A percentile compares a stretch with the other conserved stretches of the same genome.
These are phyloP conservation scores for Monilinia polystroma DNA, from an alignment of 2,329 filamentous ascomycete genomes.

Conservation along the genomic window DNA sequence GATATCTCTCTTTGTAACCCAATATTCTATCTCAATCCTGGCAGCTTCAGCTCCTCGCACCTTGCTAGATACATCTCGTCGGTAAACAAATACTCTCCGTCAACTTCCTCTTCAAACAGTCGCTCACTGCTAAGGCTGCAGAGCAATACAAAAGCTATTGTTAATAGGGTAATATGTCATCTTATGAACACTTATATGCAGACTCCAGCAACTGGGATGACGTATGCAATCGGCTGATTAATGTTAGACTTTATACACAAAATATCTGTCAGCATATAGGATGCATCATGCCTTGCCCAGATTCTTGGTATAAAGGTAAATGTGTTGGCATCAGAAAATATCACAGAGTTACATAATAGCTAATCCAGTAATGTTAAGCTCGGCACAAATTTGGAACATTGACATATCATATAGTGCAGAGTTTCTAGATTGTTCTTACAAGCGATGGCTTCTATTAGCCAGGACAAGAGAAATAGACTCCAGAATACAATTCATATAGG, in stretches of 20 bases:
- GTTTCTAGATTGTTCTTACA: too few relatives aligned
- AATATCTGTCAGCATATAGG: neutral
- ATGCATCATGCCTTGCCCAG: neutral
- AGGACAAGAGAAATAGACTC: neutral
- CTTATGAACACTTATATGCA: neutral
- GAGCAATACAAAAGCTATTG: neutral
- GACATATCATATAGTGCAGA: neutral
- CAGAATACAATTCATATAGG: neutral
- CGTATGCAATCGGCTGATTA: neutral
- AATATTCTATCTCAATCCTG: neutral
- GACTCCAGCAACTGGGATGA: fast-evolving
- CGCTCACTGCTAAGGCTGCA: neutral
- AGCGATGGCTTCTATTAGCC: neutral
- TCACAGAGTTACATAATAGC: neutral
- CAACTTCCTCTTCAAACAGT: neutral
- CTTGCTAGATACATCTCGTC: neutral
- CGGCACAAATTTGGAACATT: neutral
- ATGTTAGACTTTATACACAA: neutral
- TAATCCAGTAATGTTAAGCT: neutral
- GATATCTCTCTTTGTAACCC: neutral
- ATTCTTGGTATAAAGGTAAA: neutral
- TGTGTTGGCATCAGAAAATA: neutral
- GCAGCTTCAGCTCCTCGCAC: too few relatives aligned
- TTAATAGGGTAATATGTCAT: neutral
- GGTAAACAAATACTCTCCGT: neutral